Base-by-base conservation (phyloP, 2,329 filamentous ascomycete species). In the Scedosporium apiospermum region DNA sequence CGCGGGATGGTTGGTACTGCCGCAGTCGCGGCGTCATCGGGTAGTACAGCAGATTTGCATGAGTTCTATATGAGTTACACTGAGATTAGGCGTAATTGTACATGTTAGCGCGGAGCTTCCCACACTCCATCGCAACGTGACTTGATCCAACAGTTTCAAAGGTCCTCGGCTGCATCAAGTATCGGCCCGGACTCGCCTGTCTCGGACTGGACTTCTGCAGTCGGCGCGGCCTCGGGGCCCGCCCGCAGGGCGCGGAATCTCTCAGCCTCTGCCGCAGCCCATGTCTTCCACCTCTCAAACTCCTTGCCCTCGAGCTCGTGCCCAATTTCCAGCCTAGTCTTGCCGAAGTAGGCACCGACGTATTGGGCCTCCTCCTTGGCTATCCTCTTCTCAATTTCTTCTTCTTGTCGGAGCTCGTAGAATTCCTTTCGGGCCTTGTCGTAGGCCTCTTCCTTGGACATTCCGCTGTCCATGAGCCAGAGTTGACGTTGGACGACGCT, bases 401-500 rank as follows among this genome's bases (percentile, higher is more conserved):
- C 87, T 64, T 86, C 80, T 68, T 96, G 88, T 64, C 95, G 88
- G 66, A 93, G 76, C 57, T 82, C 79, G 78, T 99, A 99, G 76
- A 98, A 96, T 74, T 99, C 93, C 67, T 88, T 88, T 64, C 95
- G 89, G 6, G 90, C 92, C 62, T 80, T 78, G 75, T 98, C 93
- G 78, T 99, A 99, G 38, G 95, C 92, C 67, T 84, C 74, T 49
- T 82, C 79, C 71, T 84, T 84, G 59, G 80, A 82, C 72, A 90
- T 81, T 61, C 79, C 77, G 7, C 80, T 69, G 66, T 85, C 85
- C 78, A 96, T 90, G 65, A 98, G 82, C 84, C 88, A 96, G 64
- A 95, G 73, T 73, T 98, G 93, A 65, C 93, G 87, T 76, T 98
- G 93, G 7, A 98, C 86, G 64, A 98, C 95, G 74, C 93, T 98